Evolutionary conservation across 1,139 yeast genomes (phyloP).

Genomic region (Suhomyces yuchorum): DNA sequence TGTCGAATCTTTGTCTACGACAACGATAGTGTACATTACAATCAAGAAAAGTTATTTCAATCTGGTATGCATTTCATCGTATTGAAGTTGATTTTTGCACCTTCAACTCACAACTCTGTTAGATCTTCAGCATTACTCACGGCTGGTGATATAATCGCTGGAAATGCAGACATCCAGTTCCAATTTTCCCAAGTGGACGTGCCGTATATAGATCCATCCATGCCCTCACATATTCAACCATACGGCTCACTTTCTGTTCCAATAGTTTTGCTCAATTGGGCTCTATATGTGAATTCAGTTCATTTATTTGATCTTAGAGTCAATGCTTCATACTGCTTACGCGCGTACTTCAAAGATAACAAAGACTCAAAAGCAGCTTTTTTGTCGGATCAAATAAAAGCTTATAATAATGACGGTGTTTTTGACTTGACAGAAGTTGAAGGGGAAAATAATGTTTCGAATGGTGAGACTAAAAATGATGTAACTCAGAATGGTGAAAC

Average conservation of each 20-base stretch:
- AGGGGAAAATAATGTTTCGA: not conserved
- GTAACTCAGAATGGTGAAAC: not conserved
- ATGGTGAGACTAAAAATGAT: constrained; percentile 4
- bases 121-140: constrained; percentile 71
- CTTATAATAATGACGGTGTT: constrained; percentile 38
- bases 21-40: constrained; percentile 59
- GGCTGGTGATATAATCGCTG: constrained; percentile 72
- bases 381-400: constrained; percentile 61
- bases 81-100: constrained; percentile 68
- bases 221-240: constrained; percentile 50
- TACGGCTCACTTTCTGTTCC: constrained; percentile 62
- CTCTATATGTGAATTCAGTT: constrained; percentile 73
- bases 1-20: constrained; percentile 78
- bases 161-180: constrained; percentile 63
- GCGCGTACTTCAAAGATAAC: constrained; percentile 70
- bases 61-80: constrained; percentile 68
- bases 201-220: constrained; percentile 85
- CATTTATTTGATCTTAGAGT: constrained; percentile 81
- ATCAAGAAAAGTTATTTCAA: constrained; percentile 64
- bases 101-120: constrained; percentile 59
- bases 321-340: constrained; percentile 66
- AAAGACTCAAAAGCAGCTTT: constrained; percentile 62
- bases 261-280: constrained; percentile 79
- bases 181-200: constrained; percentile 83
- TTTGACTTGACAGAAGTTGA: constrained; percentile 13